A percentile compares a stretch with the other conserved stretches of the same genome.
phyloP scores from a whole-genome alignment of 108 stramenopile species.

The Nannochloropsis gaditana region DNA sequence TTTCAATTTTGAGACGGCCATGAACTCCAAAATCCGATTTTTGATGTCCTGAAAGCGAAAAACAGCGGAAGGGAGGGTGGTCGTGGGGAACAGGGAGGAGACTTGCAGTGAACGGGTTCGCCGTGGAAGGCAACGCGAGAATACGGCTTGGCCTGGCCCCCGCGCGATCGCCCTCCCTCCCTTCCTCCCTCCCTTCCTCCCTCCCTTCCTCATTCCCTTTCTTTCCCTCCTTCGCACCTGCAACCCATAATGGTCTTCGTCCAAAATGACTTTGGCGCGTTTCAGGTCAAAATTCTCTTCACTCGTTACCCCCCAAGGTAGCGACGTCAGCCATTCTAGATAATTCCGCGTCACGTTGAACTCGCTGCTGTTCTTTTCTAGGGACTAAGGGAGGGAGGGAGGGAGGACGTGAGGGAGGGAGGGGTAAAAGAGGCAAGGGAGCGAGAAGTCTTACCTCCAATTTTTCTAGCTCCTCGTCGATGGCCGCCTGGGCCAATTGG shows the following conservation, averaged over 20 bases:
- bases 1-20: constrained; percentile 90
- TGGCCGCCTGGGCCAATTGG: constrained; percentile 62
- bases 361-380: constrained; percentile 92
- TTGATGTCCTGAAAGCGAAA: constrained; percentile 21
- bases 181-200: too few relatives aligned
- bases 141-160: too few relatives aligned
- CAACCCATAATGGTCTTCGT: constrained; percentile 92
- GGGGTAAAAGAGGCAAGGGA: background rate
- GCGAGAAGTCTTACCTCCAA: constrained; percentile 31
- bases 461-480: constrained; percentile 81
- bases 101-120: too few relatives aligned
- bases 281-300: constrained; percentile 81
- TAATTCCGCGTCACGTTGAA: constrained; percentile 91
- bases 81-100: background rate
- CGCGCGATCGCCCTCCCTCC: too few relatives aligned
- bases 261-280: constrained; percentile 64
- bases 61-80: background rate
- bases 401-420: background rate
- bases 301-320: constrained; percentile 81
- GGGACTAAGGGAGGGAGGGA: constrained; percentile 41
- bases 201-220: too few relatives aligned
- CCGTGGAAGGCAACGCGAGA: too few relatives aligned
- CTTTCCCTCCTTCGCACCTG: constrained; percentile 65
- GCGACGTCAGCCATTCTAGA: constrained; percentile 87
- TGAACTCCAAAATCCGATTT: constrained; percentile 95